A percentile compares a stretch with the other conserved stretches of the same genome.
Evolutionary conservation across 768 basidiomycete genomes (phyloP).

Genomic region (Mrakia gelida): DNA sequence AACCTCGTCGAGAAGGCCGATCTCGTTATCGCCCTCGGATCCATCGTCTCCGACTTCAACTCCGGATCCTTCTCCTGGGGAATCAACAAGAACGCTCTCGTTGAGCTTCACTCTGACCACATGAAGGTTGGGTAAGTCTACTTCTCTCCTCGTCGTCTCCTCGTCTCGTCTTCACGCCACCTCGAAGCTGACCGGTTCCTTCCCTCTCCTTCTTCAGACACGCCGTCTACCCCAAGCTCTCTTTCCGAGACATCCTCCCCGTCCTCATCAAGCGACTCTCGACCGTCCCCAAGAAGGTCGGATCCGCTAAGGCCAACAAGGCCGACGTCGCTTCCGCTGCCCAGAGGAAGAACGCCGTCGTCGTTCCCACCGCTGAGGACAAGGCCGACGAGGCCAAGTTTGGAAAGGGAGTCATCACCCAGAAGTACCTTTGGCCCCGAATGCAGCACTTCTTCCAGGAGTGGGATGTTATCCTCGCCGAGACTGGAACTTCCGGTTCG

Average conservation of each 20-base stretch:
- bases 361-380: constrained; percentile 44
- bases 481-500: constrained; percentile 59
- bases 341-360: constrained; percentile 28
- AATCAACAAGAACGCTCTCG: constrained; percentile 2
- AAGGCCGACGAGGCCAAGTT: constrained; percentile 43
- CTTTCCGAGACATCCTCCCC: constrained; percentile 43
- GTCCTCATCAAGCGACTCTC: constrained; percentile 37
- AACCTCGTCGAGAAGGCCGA: constrained; percentile 69
- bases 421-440: constrained; percentile 80
- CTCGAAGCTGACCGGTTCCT: no score
- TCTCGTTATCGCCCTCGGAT: constrained; percentile 69
- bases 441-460: constrained; percentile 65
- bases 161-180: no score
- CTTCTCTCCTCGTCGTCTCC: no score
- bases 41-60: constrained; percentile 66
- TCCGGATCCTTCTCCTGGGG: constrained; percentile 52
- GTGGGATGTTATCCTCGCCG: constrained; percentile 68
- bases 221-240: constrained; percentile 36
- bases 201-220: constrained; percentile 3
- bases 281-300: constrained; percentile 25
- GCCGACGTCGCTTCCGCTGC: constrained; percentile 2
- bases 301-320: constrained; percentile 38
- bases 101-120: constrained; percentile 69
- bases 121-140: constrained; percentile 37
- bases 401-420: constrained; percentile 55